Conservation (phyloP, 2,329 filamentous ascomycete genomes). For the Colletotrichum phormii region DNA sequence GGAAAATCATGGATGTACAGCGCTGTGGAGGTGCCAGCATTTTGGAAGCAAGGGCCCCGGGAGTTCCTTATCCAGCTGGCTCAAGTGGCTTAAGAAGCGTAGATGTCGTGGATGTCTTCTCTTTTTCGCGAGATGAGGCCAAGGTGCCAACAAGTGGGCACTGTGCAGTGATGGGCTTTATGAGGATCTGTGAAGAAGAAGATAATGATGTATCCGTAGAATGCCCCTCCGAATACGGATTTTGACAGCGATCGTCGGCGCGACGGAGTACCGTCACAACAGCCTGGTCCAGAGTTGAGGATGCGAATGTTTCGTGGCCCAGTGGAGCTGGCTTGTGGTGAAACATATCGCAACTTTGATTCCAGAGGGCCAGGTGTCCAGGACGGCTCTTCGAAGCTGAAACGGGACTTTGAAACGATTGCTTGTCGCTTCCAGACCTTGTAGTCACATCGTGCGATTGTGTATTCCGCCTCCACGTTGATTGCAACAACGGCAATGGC, state of each 20-base stretch:
- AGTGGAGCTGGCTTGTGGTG: neutral
- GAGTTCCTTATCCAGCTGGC: neutral
- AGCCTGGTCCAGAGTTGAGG: neutral
- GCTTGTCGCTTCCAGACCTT: conserved; percentile 1
- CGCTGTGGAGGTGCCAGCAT: conserved; percentile 1
- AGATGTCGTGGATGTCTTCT: conserved; percentile 1
- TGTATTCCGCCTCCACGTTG: neutral
- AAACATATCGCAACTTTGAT: neutral
- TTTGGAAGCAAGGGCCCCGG: neutral
- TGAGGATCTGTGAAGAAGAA: neutral
- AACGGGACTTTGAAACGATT: conserved; percentile 12
- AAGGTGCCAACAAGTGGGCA: conserved; percentile 14
- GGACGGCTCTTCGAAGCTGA: neutral
- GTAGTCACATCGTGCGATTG: conserved; percentile 10
- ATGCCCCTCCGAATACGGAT: neutral
- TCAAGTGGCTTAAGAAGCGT: neutral
- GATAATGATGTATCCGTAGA: neutral
- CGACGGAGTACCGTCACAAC: neutral
- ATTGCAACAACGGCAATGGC: conserved; percentile 11
- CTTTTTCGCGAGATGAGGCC: conserved; percentile 23
- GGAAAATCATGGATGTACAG: neutral
- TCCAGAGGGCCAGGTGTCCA: neutral
- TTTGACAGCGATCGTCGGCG: conserved; percentile 7
- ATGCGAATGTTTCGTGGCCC: neutral
- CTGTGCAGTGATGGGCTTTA: conserved; percentile 6